Base-by-base conservation (phyloP, 768 basidiomycete genomes). In the Lentinula edodes region DNA sequence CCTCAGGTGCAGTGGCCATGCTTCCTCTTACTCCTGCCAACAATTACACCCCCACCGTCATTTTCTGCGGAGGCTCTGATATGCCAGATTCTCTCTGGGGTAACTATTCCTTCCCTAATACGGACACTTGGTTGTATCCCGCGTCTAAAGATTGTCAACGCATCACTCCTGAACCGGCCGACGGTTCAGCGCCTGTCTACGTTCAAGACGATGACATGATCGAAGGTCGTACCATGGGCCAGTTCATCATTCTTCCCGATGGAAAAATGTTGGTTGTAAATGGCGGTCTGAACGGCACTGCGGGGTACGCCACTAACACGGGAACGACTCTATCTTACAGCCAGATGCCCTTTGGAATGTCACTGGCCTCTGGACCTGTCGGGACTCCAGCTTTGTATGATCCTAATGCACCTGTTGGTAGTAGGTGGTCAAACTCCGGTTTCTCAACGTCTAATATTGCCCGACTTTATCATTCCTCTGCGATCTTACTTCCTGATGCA, bases 11-110 rank as follows among this genome's bases (percentile, higher is more conserved):
- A 0, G 83, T 82, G 2, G 90, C 90, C 43, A 93, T 98, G 89
- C 81, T 98, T 0, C 95, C 95, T 6, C 80, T 98, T 16, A 95
- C 91, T 1, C 89, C 91, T 5, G 88, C 80, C 28, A 97, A 96
- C 76, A 89, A 91, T 70, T 98, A 91, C 71, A 84, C 80, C 0
- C 91, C 89, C 0, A 92, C 93, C 0, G 70, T 97, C 48, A 68
- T 98, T 48, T 95, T 98, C 75, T 98, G 95, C 65, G 95, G 95
- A 54, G 96, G 96, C 32, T 83, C 85, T 8, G 80, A 89, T 70
- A 88, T 96, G 83, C 77, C 86, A 2, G 87, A 85, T 15, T 76
- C 79, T 7, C 77, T 77, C 50, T 96, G 87, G 77, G 93, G 93
- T 53, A 83, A 92, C 72, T 94, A 93, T 68, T 78, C 85, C 2